Base-by-base conservation (phyloP, 176 grass and related monocot genomes). In the Bromus sterilis region DNA sequence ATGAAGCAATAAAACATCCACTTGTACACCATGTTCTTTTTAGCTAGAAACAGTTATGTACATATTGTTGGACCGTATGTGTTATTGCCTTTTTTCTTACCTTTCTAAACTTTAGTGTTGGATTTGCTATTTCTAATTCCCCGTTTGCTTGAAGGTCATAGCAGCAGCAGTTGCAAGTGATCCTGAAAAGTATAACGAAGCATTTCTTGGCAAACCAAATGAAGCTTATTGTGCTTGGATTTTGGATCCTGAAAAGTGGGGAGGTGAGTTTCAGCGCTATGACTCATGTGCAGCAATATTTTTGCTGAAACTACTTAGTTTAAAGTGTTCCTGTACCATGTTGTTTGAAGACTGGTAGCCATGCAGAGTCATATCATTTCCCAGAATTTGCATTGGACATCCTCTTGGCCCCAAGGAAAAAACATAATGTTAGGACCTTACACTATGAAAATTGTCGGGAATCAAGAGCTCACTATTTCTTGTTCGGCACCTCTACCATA, bases 161-260 rank as follows among this genome's bases (percentile, higher is more conserved):
- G 91, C 93, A 81, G 93, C 87, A 84, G 78, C 89, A 74, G 96
- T 99, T 39, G 86, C 82, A 77, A 91, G 91, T 82, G 93, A 99
- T 85, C 88, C 93, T 23, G 77, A 11, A 48, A 99, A 99, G 62
- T 95, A 87, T 46, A 95, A 83, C 42, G 90, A 99, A 93, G 93
- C 80, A 66, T 99, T 98, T 95, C 89, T 99, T 55, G 96, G 93
- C 44, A 99, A 99, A 86, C 55, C 88, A 55, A 99, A 99, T 87
- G 91, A 91, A 83, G 93, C 88, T 0, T 99, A 95, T 71, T 99
- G 96, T 88, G 85, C 86, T 83, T 99, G 96, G 96, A 99, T 99
- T 87, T 76, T 93, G 82, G 84, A 99, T 53, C 77, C 93, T 84
- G 93, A 95, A 57, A 99, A 91, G 74, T 99, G 96, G 96, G 96